These are phyloP conservation scores for Clonostachys byssicola DNA, from an alignment of 2,329 filamentous ascomycete species.

Conservation along the genomic window DNA sequence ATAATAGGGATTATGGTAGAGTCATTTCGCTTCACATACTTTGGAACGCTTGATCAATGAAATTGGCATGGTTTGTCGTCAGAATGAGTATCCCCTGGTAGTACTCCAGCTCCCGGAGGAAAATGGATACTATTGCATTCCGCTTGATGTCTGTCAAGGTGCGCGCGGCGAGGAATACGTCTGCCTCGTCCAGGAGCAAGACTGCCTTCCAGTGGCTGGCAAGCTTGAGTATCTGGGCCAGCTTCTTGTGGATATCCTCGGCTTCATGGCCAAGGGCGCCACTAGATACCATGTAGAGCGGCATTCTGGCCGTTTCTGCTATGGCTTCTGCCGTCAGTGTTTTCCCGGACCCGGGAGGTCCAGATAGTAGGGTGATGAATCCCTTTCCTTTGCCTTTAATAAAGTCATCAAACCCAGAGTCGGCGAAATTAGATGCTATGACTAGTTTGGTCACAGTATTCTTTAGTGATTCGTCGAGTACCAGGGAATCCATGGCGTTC, in stretches of 20 bases:
- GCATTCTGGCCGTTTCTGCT: conserved; percentile 27
- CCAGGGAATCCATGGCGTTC: no score
- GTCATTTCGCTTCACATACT: no score
- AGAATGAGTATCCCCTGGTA: conserved; percentile 88
- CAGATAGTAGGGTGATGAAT: conserved; percentile 38
- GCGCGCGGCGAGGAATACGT: conserved; percentile 79
- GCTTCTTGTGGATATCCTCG: background rate
- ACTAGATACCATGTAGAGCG: conserved; percentile 31
- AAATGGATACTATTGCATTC: conserved; percentile 82
- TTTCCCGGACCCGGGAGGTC: conserved; percentile 40
- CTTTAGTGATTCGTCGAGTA: no score
- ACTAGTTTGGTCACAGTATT: no score
- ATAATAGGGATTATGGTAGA: no score
- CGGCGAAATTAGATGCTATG: no score
- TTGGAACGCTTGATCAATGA: conserved; percentile 10
- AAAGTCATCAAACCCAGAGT: conserved; percentile 13
- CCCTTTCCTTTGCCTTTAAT: conserved; percentile 30
- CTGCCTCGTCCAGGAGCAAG: conserved; percentile 79
- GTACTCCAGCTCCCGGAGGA: conserved; percentile 81
- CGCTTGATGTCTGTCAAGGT: conserved; percentile 79
- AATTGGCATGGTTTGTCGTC: conserved; percentile 79
- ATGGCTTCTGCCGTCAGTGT: conserved; percentile 35
- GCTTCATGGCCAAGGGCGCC: conserved; percentile 25
- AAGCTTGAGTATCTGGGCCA: background rate
- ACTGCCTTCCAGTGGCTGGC: conserved; percentile 68